Base-by-base conservation (phyloP, 345 rosid genomes). In the Lumnitzera littorea region DNA sequence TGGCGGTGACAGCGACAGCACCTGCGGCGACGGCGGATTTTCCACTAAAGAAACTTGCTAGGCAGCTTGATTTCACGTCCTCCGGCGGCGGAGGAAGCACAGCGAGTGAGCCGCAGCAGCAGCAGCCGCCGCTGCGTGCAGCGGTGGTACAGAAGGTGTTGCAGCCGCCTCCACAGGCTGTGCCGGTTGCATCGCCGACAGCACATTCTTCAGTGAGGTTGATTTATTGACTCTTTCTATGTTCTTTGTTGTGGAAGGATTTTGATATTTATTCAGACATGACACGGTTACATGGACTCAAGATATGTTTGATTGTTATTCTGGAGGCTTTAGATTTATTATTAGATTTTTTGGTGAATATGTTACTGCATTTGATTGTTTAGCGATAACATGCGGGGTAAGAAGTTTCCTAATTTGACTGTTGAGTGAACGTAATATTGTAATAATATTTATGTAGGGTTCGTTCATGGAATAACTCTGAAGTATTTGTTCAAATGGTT, bases 41-140 rank as follows among this genome's bases (percentile, higher is more conserved):
- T n/a, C 89, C 91, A 62, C 69, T 80, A 13, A 87, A 81, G 85
- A 87, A 77, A 77, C 85, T 85, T 5, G 99, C 92, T 0, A 65
- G 97, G 82, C 99, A 94, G 77, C 95, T 94, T 57, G 95, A 90
- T 85, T 94, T 94, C 79, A 86, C 96, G 47, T 82, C 72, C 41
- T 69, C 70, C 61, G 51, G 76, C 49, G 78, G 65, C 43, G 56
- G 74, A 66, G 67, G 63, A 57, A 47, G 23, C 70, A 20, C 73
- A 71, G 11, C 70, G 68, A 65, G 75, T 62, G 62, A 76, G 41
- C 91, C 85, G 15, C 86, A 85, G 55, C 84, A 82, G 52, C 80
- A 74, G 68, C 64, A 65, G 64, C 76, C 51, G 57, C 52, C 61
- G 62, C 58, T 46, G 23, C 50, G 58, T 25, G 56, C 50, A 13